A percentile compares a stretch with the other conserved stretches of the same genome.
Evolutionary conservation across 768 basidiomycete species (phyloP).

Genomic region (Calocera viscosa): DNA sequence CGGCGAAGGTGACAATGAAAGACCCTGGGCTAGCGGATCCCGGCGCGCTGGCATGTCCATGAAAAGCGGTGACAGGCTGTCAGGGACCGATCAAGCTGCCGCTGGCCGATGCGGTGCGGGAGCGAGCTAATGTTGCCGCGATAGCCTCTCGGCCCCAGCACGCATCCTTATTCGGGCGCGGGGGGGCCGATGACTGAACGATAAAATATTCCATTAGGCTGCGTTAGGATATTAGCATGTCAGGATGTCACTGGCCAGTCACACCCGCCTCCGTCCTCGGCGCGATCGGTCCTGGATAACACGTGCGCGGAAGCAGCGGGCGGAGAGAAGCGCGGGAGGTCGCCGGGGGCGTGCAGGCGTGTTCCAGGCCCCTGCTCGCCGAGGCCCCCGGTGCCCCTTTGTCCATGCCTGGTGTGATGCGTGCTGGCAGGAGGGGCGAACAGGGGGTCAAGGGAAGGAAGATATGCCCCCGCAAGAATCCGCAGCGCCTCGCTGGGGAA

Average conservation of each 20-base stretch:
- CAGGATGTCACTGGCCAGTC: neutral
- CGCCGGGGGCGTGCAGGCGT: neutral
- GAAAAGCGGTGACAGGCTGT: too few species aligned
- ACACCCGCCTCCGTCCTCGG: neutral
- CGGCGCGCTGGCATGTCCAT: too few species aligned
- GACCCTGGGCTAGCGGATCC: too few species aligned
- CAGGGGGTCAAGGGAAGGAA: neutral
- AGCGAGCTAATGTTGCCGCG: too few species aligned
- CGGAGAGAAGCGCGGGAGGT: neutral
- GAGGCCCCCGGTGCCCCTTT: neutral
- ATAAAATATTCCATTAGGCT: too few species aligned
- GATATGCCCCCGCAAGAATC: slow-evolving; percentile 6
- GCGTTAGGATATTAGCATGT: neutral
- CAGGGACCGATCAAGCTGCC: too few species aligned
- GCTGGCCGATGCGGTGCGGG: too few species aligned
- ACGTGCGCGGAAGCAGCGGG: neutral
- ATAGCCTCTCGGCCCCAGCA: too few species aligned
- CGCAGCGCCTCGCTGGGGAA: neutral
- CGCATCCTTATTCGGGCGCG: too few species aligned
- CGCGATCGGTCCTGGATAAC: neutral
- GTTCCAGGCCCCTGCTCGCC: neutral
- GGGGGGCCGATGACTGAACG: too few species aligned
- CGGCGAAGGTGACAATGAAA: neutral
- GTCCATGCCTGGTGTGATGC: neutral
- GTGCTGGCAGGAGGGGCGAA: neutral